Evolutionary conservation across 495 filamentous ascomycete genomes (phyloP).

Genomic region (Neurospora sublineolata): DNA sequence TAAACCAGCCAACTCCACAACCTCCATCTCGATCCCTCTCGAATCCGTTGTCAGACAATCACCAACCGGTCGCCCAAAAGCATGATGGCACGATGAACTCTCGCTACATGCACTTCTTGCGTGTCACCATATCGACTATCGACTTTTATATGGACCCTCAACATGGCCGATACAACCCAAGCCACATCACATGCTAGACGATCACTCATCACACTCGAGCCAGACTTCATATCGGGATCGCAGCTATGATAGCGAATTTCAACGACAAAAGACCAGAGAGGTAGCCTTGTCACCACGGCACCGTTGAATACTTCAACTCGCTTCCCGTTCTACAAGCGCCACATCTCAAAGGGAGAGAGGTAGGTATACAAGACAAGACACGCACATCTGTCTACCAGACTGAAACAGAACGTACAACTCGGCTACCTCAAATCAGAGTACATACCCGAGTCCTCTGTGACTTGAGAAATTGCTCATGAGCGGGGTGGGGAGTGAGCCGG

Average conservation of each 20-base stretch:
- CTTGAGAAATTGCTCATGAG: background rate
- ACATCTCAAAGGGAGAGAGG: background rate
- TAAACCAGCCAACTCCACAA: background rate
- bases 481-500: accelerated
- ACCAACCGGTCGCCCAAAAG: background rate
- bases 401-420: background rate
- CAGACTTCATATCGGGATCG: background rate
- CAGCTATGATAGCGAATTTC: background rate
- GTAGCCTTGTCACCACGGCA: background rate
- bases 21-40: background rate
- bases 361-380: background rate
- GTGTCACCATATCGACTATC: background rate
- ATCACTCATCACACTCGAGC: background rate
- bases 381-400: background rate
- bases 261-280: background rate
- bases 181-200: background rate
- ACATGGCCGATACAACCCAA: background rate
- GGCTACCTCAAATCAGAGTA: background rate
- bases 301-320: background rate
- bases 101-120: background rate
- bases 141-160: background rate
- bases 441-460: background rate
- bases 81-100: background rate
- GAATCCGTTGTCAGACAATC: background rate
- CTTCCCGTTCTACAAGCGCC: background rate